Percentiles rank a stretch among this genome's conserved stretches.
Evolutionary conservation across 192 early-diverging fungal species (phyloP).

Genomic region (Gonapodya sp.): DNA sequence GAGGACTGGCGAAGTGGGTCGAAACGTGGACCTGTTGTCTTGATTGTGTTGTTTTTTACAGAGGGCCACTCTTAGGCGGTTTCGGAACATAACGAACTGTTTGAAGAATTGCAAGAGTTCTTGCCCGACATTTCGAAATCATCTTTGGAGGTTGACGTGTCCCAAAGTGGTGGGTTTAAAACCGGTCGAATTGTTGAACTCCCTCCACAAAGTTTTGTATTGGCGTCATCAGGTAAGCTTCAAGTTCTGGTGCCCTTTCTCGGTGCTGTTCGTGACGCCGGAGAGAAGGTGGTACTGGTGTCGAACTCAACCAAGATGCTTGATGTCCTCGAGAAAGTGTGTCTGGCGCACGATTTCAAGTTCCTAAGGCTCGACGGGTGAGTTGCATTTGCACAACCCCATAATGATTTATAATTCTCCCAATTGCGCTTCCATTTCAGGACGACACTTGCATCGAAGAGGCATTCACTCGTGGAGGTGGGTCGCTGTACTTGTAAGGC

Average conservation of each 20-base stretch:
- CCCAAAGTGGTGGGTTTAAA: constrained; percentile 18
- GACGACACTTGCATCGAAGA: constrained; percentile 24
- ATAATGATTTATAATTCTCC: too few species aligned
- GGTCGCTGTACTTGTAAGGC: not conserved
- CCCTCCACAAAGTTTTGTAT: constrained; percentile 14
- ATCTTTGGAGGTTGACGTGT: constrained; percentile 6
- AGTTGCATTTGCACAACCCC: constrained; percentile 16
- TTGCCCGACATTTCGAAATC: constrained; percentile 22
- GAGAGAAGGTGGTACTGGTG: constrained; percentile 53
- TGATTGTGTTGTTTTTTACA: too few species aligned
- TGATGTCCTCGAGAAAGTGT: constrained; percentile 43
- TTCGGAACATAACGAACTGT: not conserved
- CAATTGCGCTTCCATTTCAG: constrained; percentile 2
- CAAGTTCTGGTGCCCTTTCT: constrained; percentile 7
- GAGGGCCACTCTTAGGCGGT: too few species aligned
- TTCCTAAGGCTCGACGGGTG: constrained; percentile 51
- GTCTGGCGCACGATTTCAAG: constrained; percentile 18
- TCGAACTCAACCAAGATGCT: constrained; percentile 57
- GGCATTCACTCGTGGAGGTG: constrained; percentile 26
- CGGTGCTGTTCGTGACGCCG: constrained; percentile 14
- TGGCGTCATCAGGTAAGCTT: not conserved
- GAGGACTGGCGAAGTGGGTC: constrained; percentile 17
- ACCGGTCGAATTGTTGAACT: constrained; percentile 17
- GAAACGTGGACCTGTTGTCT: too few species aligned
- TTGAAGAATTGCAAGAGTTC: constrained; percentile 34